Percentiles rank a stretch among this genome's conserved stretches.
These are phyloP conservation scores for Primulina eburnea DNA, from an alignment of 257 asterid species.

Conservation along the genomic window DNA sequence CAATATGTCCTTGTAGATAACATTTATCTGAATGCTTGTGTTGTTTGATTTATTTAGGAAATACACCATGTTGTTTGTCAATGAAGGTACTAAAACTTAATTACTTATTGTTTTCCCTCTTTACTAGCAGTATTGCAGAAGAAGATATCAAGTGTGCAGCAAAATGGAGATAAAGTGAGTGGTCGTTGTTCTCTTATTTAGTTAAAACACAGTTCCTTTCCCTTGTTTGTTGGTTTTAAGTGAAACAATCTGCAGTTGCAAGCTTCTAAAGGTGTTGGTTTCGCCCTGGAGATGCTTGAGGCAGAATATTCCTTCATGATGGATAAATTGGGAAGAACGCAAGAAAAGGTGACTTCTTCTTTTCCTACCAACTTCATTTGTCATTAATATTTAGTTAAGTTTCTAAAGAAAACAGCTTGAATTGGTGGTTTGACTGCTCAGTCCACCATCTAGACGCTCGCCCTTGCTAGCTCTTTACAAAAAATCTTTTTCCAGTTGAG, in stretches of 20 bases:
- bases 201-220: slow-evolving; percentile 10
- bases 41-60: slow-evolving; percentile 9
- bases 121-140: slow-evolving; percentile 60
- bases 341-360: slow-evolving; percentile 55
- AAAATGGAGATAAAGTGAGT: slow-evolving; percentile 62
- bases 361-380: slow-evolving; percentile 1
- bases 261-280: slow-evolving; percentile 72
- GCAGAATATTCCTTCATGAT: slow-evolving; percentile 74
- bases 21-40: slow-evolving; percentile 13
- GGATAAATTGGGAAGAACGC: slow-evolving; percentile 76
- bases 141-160: slow-evolving; percentile 52
- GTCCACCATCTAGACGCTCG: not conserved
- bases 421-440: not conserved
- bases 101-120: slow-evolving; percentile 22
- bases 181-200: slow-evolving; percentile 24
- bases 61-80: slow-evolving; percentile 10
- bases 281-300: slow-evolving; percentile 77
- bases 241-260: slow-evolving; percentile 43
- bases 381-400: not conserved
- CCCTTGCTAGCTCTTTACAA: not conserved
- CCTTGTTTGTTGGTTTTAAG: slow-evolving; percentile 25
- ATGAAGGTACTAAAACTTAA: slow-evolving; percentile 9
- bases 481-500: no score
- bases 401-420: not conserved
- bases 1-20: not conserved